Base-by-base conservation (phyloP, 2,329 filamentous ascomycete species). In the Colletotrichum theobromicola region DNA sequence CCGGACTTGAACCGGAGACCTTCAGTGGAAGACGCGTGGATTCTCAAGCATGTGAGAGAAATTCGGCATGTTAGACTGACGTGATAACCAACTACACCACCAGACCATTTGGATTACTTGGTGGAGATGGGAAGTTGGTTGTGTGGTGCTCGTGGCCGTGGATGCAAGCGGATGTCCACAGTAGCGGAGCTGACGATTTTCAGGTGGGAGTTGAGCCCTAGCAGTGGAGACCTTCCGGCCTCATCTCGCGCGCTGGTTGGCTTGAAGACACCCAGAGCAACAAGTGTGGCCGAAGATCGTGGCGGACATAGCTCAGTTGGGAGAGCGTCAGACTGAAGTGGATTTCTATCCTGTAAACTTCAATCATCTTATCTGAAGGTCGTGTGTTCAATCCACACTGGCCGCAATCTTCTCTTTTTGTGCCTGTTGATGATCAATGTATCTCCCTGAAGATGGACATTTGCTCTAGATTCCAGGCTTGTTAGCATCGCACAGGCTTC, bases 1-100 rank as follows among this genome's bases (percentile, higher is more conserved):
- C 71, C 53, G 53, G 60, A 71, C 67, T 66, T 66, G 66, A 70
- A 73, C 70, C 60, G 67, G 67, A 66, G 67, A 71, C 37, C 71
- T 71, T 74, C 71, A 71, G 67, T 65, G 71, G 37, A 26, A 21
- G 42, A 50, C 42, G 42, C 42, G 42, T 12, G 12, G 0, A 3
- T 8, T n/a, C 9, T n/a, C n/a, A 18, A 21, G 8, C 13, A 21
- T 26, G n/a, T n/a, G 7, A 16, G 26, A 35, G n/a, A 34, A 21
- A 15, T 28, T 67, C 0, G 35, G 7, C 4, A 28, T 81, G 84
- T 86, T 86, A 86, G 83, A 85, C 84, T 85, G 83, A 86, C 82
- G 84, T 86, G 85, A 86, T 85, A 85, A 86, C 84, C 84, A 85
- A 86, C 84, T 81, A 81, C 79, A 80, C 82, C 84, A 70, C 88